phyloP scores from a whole-genome alignment of 257 asterid genomes.

The Solanum ossicruentum region DNA sequence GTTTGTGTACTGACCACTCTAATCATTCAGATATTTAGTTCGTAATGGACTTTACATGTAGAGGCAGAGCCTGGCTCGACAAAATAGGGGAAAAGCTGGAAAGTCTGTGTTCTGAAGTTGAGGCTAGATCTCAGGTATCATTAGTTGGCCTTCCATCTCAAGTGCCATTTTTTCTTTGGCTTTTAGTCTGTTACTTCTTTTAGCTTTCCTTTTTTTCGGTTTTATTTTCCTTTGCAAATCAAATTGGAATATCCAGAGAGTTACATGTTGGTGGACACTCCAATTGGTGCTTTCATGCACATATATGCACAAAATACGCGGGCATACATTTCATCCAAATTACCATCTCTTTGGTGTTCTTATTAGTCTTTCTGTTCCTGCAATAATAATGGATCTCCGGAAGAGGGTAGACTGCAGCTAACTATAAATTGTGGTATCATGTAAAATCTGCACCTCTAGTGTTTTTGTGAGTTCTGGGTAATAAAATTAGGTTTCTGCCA shows the following conservation, averaged over 20 bases:
- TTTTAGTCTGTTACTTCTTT: background rate
- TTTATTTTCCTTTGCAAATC: background rate
- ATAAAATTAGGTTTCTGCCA: background rate
- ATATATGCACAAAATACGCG: background rate
- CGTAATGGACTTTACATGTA: constrained; percentile 1
- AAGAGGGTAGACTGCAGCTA: background rate
- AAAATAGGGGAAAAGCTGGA: constrained; percentile 3
- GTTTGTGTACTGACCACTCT: background rate
- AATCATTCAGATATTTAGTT: background rate
- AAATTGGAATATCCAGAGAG: background rate
- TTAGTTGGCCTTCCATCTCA: background rate
- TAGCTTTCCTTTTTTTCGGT: background rate
- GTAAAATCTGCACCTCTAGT: background rate
- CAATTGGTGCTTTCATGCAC: background rate
- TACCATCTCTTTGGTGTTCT: background rate
- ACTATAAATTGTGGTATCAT: background rate
- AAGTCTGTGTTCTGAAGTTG: constrained; percentile 4
- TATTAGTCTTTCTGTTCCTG: background rate
- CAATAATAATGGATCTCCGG: background rate
- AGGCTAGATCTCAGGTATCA: constrained; percentile 8
- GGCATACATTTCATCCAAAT: background rate
- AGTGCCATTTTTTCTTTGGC: background rate
- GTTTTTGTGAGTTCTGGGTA: background rate
- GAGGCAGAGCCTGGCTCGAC: constrained; percentile 1
- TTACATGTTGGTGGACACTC: background rate